Evolutionary conservation across 805 yeast genomes (phyloP), one percentile per base, ranked within the genome.

Genomic region (Wickerhamiella vanderwaltii): DNA sequence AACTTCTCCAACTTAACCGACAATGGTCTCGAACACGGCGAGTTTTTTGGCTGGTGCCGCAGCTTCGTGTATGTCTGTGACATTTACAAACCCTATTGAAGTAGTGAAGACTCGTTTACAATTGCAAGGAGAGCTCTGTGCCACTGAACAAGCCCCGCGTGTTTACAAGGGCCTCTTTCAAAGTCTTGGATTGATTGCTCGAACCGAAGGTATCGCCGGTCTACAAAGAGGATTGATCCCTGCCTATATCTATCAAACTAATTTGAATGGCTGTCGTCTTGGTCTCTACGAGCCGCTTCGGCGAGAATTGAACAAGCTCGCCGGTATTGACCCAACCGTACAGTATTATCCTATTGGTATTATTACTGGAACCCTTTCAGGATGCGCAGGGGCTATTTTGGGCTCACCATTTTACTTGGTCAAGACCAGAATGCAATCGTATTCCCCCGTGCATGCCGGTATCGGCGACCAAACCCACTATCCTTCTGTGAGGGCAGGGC

Each of bases 31-130:
- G 26, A 33, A 33, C 26, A 33, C 36, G 9, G 93, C 93, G 16
- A 93, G 95, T 1, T 85, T 87, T 53, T 54, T 77, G 4, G 95
- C 95, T 3, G 96, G 95, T 43, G 94, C 91, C 6, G 45, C 81
- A 12, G 98, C 98, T 2, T 96, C 97, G 2, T 87, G 97, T 66
- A 91, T 94, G 42, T 97, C 98, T 0, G 98, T 91, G 34, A 88
- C 96, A 0, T 78, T 88, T 57, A 87, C 97, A 3, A 91, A 91
- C 58, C 98, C 98, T 5, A 79, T 91, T 48, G 98, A 91, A 61
- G 67, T 91, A 47, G 85, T 88, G 51, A 91, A 91, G 64, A 91
- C 94, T 6, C 54, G 97, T 64, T 82, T 88, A 94, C 98, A 91
- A 61, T 67, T 91, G 35, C 96, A 91, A 61, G 98, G 98, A 46